Percentiles rank a stretch among this genome's conserved stretches.
Evolutionary conservation across 2,329 filamentous ascomycete species (phyloP).

Genomic region (Scytalidium sp.): DNA sequence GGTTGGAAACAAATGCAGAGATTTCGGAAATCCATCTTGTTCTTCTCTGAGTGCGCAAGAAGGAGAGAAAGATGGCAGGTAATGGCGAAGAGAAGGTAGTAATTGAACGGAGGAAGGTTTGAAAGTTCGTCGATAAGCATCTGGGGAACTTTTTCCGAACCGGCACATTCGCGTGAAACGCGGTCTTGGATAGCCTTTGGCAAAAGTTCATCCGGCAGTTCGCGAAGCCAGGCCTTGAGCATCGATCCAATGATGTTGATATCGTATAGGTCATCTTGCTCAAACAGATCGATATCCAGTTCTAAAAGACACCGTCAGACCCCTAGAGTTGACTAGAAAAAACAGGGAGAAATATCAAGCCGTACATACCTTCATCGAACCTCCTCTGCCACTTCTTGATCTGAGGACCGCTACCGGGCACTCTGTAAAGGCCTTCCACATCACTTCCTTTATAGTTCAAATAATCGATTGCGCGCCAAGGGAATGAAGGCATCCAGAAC

Average conservation of each 20-base stretch:
- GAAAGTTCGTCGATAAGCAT: conserved; percentile 88
- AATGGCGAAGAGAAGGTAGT: conserved; percentile 95
- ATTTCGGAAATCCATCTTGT: conserved; percentile 98
- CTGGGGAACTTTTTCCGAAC: conserved; percentile 77
- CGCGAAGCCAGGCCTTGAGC: conserved; percentile 93
- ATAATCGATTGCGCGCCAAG: conserved; percentile 95
- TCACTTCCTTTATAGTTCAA: conserved; percentile 93
- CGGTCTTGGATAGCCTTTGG: conserved; percentile 79
- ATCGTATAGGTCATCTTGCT: conserved; percentile 84
- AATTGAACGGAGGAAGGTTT: conserved; percentile 93
- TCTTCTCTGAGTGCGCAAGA: conserved; percentile 87
- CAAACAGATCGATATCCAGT: conserved; percentile 85
- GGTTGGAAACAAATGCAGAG: conserved; percentile 96
- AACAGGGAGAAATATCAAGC: not conserved
- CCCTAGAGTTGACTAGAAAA: conserved; percentile 11
- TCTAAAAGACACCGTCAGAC: conserved; percentile 46
- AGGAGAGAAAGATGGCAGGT: conserved; percentile 93
- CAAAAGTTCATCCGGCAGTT: conserved; percentile 91
- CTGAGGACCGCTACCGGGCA: conserved; percentile 85
- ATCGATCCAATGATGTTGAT: conserved; percentile 96
- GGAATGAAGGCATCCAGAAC: conserved; percentile 97
- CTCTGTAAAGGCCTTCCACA: conserved; percentile 88
- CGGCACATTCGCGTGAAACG: conserved; percentile 75
- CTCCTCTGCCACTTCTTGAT: conserved; percentile 91
- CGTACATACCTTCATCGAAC: conserved; percentile 72